Evolutionary conservation across 2,329 filamentous ascomycete species (phyloP), one percentile per base, ranked within the genome.

Genomic region (Pseudocercospora ulei): DNA sequence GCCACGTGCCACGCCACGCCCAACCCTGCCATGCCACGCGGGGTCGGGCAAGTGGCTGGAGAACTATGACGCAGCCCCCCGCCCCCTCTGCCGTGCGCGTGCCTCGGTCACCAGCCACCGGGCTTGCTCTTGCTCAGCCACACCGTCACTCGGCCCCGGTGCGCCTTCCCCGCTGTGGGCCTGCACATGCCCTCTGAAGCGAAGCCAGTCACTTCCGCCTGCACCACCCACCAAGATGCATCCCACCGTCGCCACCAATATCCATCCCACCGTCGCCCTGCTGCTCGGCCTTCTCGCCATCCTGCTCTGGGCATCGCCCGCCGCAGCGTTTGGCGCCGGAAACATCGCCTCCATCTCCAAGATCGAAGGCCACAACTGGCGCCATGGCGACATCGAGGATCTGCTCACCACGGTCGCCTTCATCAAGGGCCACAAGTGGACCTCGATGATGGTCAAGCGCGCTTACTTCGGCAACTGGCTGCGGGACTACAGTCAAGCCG

Each of bases 391-490:
- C 48, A 69, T 70, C 39, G 67, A 70, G 49, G 67, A 70, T 44
- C 64, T 68, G 54, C 64, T 70, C 34, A 65, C 64, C 29, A 66
- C 63, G 4, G 65, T 69, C 26, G 66, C 66, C 4, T 49, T 47
- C 41, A 49, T 49, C 28, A 46, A 49, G 23, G 47, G 47, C 12
- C 44, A 49, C 29, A 49, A 49, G 39, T 49, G 47, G 65, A 77
- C 75, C 67, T 90, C 88, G 66, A 75, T 93, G 58, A 66, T 66
- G 63, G 33, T 62, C 39, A 60, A 60, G 52, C 54, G 58, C 30
- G 47, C 61, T 26, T 48, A 58, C 52, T 61, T 67, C 56, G 58
- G 65, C 43, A 64, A 65, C 47, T 63, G 64, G 62, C 43, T 59
- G 19, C 65, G 69, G 38, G 69, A 72, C 52, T 73, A 73, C 55